phyloP scores from a whole-genome alignment of 2,329 filamentous ascomycete genomes.

The Erysiphe neolycopersici region DNA sequence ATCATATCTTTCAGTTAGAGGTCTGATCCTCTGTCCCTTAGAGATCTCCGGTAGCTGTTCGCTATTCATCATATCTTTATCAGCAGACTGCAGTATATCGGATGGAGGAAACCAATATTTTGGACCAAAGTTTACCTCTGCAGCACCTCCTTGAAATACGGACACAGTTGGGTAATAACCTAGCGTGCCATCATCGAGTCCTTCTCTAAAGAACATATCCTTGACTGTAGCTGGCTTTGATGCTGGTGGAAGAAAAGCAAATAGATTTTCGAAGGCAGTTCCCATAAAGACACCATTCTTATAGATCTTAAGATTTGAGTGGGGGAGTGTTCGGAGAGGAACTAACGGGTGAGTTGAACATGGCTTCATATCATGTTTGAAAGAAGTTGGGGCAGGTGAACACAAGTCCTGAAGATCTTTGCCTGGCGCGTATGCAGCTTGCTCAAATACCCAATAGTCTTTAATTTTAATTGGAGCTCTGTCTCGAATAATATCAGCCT shows the following conservation, averaged over 20 bases:
- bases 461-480: constrained; percentile 89
- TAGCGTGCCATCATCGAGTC: constrained; percentile 78
- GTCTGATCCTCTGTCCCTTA: constrained; percentile 18
- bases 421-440: constrained; percentile 63
- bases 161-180: constrained; percentile 91
- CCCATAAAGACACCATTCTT: constrained; percentile 78
- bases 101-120: constrained; percentile 74
- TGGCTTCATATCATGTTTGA: constrained; percentile 21
- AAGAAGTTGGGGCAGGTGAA: constrained; percentile 23
- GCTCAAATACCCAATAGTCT: constrained; percentile 78
- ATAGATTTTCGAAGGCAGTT: constrained; percentile 62
- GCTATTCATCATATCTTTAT: constrained; percentile 22
- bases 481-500: constrained; percentile 71
- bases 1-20: constrained; percentile 54
- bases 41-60: constrained; percentile 11
- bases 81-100: constrained; percentile 18
- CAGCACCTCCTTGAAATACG: constrained; percentile 72
- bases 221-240: constrained; percentile 31
- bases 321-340: constrained; percentile 62
- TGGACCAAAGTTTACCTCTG: constrained; percentile 81
- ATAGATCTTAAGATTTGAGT: constrained; percentile 68
- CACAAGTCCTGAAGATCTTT: constrained; percentile 73
- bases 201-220: constrained; percentile 53
- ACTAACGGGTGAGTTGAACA: constrained; percentile 46
- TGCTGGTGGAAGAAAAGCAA: constrained; percentile 77